Percentiles rank a stretch among this genome's conserved stretches.
Evolutionary conservation across 257 asterid genomes (phyloP).

Genomic region (Solanum appendiculatum): DNA sequence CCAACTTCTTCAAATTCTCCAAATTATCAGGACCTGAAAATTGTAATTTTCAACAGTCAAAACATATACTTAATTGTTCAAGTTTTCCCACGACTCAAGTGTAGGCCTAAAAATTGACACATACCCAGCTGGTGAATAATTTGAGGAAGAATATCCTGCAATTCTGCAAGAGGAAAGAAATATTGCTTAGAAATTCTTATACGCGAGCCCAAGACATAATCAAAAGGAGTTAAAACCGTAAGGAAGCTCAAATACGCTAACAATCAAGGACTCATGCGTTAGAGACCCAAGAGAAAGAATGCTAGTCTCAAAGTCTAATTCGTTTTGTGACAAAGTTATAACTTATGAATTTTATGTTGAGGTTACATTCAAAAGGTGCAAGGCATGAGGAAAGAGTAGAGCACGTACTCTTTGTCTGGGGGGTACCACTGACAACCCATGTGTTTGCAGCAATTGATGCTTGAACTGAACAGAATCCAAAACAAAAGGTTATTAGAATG

Average conservation of each 20-base stretch:
- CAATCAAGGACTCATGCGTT: not conserved
- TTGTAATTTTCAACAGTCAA: not conserved
- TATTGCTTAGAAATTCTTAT: not conserved
- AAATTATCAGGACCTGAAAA: conserved; percentile 57
- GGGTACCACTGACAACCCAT: conserved; percentile 71
- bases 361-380: not conserved
- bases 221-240: not conserved
- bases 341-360: not conserved
- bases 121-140: conserved; percentile 16
- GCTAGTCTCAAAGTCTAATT: not conserved
- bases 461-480: conserved; percentile 33
- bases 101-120: not conserved
- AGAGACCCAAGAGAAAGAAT: not conserved
- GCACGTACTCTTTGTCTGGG: conserved; percentile 64
- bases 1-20: conserved; percentile 63
- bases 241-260: not conserved
- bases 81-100: not conserved
- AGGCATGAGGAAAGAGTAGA: not conserved
- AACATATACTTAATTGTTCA: not conserved
- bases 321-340: not conserved
- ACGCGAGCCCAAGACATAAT: not conserved
- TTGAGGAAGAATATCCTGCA: conserved; percentile 16
- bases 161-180: not conserved
- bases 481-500: not conserved
- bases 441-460: conserved; percentile 73